Conservation (phyloP, 169 alveolate species). For the Ichthyophthirius multifiliis region DNA sequence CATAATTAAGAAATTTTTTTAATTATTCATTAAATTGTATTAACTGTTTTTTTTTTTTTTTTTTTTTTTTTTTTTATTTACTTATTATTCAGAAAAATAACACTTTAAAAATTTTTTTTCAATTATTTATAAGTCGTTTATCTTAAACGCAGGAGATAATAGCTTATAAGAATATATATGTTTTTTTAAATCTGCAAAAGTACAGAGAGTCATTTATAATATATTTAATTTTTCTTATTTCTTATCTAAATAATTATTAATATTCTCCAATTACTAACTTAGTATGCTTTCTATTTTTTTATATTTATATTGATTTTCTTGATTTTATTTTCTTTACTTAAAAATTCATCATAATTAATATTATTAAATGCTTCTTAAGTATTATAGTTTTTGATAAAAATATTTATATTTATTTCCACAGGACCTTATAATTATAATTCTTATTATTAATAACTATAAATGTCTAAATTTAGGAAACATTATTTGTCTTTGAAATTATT, state of each 20-base stretch:
- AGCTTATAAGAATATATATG: slow-evolving; percentile 51
- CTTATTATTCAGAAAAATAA: neutral
- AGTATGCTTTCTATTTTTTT: neutral
- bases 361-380: slow-evolving; percentile 62
- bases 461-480: slow-evolving; percentile 13
- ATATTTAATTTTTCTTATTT: slow-evolving; percentile 8
- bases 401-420: neutral
- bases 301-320: neutral
- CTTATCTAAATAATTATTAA: neutral
- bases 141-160: slow-evolving; percentile 14
- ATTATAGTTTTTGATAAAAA: slow-evolving; percentile 44
- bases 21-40: slow-evolving; percentile 8
- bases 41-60: neutral
- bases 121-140: slow-evolving; percentile 19
- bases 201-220: slow-evolving; percentile 20
- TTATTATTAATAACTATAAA: slow-evolving; percentile 14
- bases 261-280: neutral
- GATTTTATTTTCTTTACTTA: neutral
- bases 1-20: neutral
- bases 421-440: slow-evolving; percentile 20
- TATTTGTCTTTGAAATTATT: slow-evolving; percentile 24
- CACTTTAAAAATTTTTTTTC: neutral
- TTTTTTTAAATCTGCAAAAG: slow-evolving; percentile 75
- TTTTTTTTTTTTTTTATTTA: neutral
- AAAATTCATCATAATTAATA: neutral